phyloP scores from a whole-genome alignment of 345 rosid species.

The Combretum micranthum region DNA sequence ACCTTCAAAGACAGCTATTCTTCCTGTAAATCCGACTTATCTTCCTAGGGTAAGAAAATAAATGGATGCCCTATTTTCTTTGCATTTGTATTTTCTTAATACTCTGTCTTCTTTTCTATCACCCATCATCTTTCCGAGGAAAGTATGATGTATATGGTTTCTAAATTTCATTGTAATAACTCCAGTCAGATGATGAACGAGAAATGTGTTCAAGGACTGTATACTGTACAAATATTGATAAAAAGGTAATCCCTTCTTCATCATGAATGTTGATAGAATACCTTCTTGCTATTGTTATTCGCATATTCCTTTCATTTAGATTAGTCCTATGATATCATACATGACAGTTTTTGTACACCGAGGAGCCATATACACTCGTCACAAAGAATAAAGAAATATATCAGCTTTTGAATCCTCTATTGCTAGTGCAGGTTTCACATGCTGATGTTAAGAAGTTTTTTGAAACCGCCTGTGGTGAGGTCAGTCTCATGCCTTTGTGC shows the following conservation, averaged over 20 bases:
- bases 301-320: background rate
- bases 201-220: slow-evolving; percentile 90
- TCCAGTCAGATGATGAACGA: slow-evolving; percentile 94
- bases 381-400: background rate
- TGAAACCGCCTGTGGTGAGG: slow-evolving; percentile 87
- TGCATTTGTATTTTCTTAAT: slow-evolving; percentile 7
- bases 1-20: slow-evolving; percentile 93
- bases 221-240: slow-evolving; percentile 90
- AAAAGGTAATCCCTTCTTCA: slow-evolving; percentile 40
- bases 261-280: background rate
- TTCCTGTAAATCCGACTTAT: slow-evolving; percentile 91
- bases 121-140: slow-evolving; percentile 2
- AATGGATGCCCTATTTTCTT: slow-evolving; percentile 1
- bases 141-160: background rate
- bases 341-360: background rate
- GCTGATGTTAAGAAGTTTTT: slow-evolving; percentile 73
- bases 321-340: background rate
- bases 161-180: slow-evolving; percentile 5
- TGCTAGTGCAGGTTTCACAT: slow-evolving; percentile 53
- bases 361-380: background rate
- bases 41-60: slow-evolving; percentile 67
- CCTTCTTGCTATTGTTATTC: background rate
- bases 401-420: background rate
- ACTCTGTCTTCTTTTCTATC: slow-evolving; percentile 1
- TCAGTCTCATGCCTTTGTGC: slow-evolving; percentile 21